These are phyloP conservation scores for Aspergillus neotritici DNA, from an alignment of 2,329 filamentous ascomycete genomes.

Conservation along the genomic window DNA sequence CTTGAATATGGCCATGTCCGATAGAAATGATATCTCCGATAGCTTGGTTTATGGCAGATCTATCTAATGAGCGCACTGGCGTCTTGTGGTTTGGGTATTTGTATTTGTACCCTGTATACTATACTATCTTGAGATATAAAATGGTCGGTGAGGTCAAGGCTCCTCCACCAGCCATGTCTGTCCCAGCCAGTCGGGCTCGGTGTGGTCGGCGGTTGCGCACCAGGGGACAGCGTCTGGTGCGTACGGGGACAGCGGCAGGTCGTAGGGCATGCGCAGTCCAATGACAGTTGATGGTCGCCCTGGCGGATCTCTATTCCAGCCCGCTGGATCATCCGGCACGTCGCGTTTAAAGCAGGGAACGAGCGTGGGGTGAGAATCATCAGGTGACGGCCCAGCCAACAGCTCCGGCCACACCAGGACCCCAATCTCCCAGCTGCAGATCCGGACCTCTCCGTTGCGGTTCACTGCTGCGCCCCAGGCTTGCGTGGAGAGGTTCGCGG, in stretches of 20 bases:
- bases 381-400: slow-evolving; percentile 26
- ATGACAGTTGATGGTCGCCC: slow-evolving; percentile 42
- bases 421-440: slow-evolving; percentile 78
- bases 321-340: slow-evolving; percentile 33
- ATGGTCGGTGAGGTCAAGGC: too few species aligned
- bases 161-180: slow-evolving; percentile 31
- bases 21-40: too few species aligned
- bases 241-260: slow-evolving; percentile 67
- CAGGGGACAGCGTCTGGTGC: slow-evolving; percentile 62
- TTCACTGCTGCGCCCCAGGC: slow-evolving; percentile 70
- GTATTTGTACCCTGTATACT: too few species aligned
- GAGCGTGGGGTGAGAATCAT: slow-evolving; percentile 48
- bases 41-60: too few species aligned
- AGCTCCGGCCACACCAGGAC: slow-evolving; percentile 73
- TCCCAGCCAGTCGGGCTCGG: slow-evolving; percentile 54
- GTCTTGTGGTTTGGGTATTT: too few species aligned
- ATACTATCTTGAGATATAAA: too few species aligned
- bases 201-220: slow-evolving; percentile 61
- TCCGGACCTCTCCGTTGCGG: slow-evolving; percentile 56
- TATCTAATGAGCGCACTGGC: too few species aligned
- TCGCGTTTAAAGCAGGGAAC: slow-evolving; percentile 63
- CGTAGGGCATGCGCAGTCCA: slow-evolving; percentile 76
- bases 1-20: too few species aligned
- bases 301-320: slow-evolving; percentile 9
- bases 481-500: slow-evolving; percentile 86